phyloP scores from a whole-genome alignment of 495 filamentous ascomycete genomes.

The Aspergillus taichungensis region DNA sequence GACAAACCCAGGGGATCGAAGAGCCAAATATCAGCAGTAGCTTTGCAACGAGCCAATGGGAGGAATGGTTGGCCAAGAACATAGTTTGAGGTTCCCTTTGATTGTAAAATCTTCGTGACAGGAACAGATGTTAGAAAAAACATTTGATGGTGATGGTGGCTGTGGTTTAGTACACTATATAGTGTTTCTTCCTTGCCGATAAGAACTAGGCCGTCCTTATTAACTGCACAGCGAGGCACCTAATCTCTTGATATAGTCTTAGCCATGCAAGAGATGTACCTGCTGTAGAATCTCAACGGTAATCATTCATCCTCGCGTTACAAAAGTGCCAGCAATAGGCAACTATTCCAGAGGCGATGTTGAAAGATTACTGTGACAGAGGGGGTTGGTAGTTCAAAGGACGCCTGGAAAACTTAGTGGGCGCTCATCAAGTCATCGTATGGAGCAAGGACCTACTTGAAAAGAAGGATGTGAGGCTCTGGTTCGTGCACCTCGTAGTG shows the following conservation, averaged over 20 bases:
- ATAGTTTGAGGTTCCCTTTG: constrained; percentile 38
- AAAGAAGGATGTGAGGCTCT: constrained; percentile 94
- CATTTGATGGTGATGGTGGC: background rate
- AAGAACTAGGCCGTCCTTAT: no score
- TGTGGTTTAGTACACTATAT: no score
- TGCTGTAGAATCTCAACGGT: no score
- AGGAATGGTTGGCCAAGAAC: constrained; percentile 75
- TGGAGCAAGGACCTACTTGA: constrained; percentile 67
- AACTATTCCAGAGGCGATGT: background rate
- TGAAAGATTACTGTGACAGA: constrained; percentile 26
- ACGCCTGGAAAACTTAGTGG: constrained; percentile 44
- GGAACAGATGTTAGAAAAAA: constrained; percentile 3
- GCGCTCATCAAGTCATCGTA: background rate
- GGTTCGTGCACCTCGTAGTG: constrained; percentile 99
- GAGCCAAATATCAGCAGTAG: constrained; percentile 67
- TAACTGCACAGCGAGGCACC: no score
- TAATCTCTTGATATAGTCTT: no score
- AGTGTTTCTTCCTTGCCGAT: no score
- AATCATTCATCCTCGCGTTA: no score
- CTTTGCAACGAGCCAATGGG: constrained; percentile 74
- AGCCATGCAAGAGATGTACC: no score
- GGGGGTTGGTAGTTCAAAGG: constrained; percentile 81
- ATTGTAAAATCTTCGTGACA: constrained; percentile 1
- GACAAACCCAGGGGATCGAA: constrained; percentile 52
- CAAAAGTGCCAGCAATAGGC: no score